Conservation (phyloP, 805 yeast species). For the Torulaspora gathmanii region DNA sequence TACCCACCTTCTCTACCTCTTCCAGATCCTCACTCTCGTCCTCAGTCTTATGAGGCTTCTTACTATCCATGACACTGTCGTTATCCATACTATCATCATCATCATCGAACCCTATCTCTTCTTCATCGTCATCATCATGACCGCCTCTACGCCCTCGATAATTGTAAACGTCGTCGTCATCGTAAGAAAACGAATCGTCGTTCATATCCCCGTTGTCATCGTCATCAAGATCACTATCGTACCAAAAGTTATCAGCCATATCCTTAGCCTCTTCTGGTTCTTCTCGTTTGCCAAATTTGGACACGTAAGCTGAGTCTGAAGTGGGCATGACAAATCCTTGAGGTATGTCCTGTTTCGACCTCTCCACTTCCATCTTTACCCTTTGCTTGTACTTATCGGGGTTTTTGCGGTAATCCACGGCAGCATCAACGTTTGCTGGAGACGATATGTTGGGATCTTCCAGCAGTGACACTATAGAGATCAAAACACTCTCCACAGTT, state of each 20-base stretch:
- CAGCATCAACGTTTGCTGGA: slow-evolving; percentile 96
- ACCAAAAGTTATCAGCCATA: slow-evolving; percentile 81
- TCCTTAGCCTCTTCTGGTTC: slow-evolving; percentile 46
- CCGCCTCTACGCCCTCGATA: slow-evolving; percentile 35
- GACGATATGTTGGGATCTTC: slow-evolving; percentile 92
- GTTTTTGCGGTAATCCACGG: slow-evolving; percentile 81
- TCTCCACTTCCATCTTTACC: slow-evolving; percentile 76
- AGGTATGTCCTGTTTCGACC: slow-evolving; percentile 82
- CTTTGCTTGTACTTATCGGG: slow-evolving; percentile 69
- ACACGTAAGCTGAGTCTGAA: slow-evolving; percentile 49
- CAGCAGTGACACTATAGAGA: slow-evolving; percentile 81
- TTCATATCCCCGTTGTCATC: slow-evolving; percentile 53
- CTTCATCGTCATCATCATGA: slow-evolving; percentile 42
- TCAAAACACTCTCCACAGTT: slow-evolving; percentile 84
- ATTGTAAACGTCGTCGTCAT: slow-evolving; percentile 54
- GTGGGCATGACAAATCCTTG: slow-evolving; percentile 79
- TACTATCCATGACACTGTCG: slow-evolving; percentile 36
- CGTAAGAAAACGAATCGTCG: slow-evolving; percentile 35
- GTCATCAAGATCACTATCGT: slow-evolving; percentile 63
- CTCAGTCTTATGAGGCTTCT: slow-evolving; percentile 32
- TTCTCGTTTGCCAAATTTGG: slow-evolving; percentile 26
- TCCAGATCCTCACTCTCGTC: slow-evolving; percentile 36
- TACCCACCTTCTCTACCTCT: slow-evolving; percentile 27
- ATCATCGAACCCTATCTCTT: slow-evolving; percentile 34
- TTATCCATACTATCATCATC: slow-evolving; percentile 34